Conservation (phyloP, 2,329 filamentous ascomycete species). For the Xylariaceae sp. region DNA sequence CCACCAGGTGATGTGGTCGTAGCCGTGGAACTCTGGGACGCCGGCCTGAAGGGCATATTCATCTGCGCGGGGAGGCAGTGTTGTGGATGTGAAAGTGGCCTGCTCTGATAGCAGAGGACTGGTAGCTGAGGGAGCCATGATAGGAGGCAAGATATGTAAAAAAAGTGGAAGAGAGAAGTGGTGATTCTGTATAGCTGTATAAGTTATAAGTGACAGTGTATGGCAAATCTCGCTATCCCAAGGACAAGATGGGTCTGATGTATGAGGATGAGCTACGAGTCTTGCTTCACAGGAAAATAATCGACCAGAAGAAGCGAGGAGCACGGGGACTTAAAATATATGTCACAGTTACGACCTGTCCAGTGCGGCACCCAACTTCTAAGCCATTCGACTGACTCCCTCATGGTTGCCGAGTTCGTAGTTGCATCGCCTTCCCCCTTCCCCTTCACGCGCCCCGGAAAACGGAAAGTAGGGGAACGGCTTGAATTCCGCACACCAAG, state of each 20-base stretch:
- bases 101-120: constrained; percentile 44
- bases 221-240: too few relatives aligned
- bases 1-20: constrained; percentile 93
- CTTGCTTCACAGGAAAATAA: neutral
- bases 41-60: constrained; percentile 50
- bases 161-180: neutral
- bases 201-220: too few relatives aligned
- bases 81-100: constrained; percentile 39
- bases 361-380: neutral
- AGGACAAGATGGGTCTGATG: neutral
- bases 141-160: constrained; percentile 20
- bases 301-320: neutral
- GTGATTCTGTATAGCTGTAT: too few relatives aligned
- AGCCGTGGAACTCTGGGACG: constrained; percentile 65
- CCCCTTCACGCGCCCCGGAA: constrained; percentile 25
- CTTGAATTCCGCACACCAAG: constrained; percentile 25
- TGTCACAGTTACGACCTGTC: neutral
- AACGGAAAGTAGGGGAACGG: constrained; percentile 25
- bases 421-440: constrained; percentile 28
- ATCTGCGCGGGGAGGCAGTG: constrained; percentile 40
- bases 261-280: neutral
- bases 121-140: constrained; percentile 57
- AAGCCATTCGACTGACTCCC: neutral
- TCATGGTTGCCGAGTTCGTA: neutral
- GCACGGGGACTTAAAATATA: neutral